Base-by-base conservation (phyloP, 371 early-diverging fungal species). In the Rhizopus stolonifer region DNA sequence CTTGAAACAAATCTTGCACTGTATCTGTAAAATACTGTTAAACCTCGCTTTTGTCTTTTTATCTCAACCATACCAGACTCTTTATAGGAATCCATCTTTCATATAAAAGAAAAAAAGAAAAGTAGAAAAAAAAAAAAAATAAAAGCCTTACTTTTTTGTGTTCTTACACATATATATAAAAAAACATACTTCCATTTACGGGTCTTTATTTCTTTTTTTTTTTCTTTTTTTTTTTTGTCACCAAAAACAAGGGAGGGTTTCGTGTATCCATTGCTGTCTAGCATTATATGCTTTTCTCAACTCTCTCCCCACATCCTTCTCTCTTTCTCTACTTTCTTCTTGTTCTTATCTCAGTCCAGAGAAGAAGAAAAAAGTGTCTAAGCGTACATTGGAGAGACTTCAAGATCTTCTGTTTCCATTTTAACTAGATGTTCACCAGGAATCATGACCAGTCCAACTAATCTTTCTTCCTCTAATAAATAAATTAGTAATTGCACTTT, bases 381-480 rank as follows among this genome's bases (percentile, higher is more conserved):
- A 21, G 60, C 53, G 38, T 67, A 67, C 18, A 59, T 14, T 24
- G 56, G 31, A 34, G 58, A 21, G 8, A 50, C 26, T 13, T 58
- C 58, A 11, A 84, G 61, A 56, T 84, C 80, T 70, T 91, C 90
- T 17, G 86, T 76, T 59, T 88, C 86, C 9, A 80, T 74, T 49
- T 80, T 83, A 32, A 84, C 80, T 8, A 92, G 58, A 58, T 91
- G 92, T 46, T 84, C 78, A 19, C 94, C 94, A 1, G 94, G 94
- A 13, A 94, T 83, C 94, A 94, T 91, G 60, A 92, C 80, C 52
- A 92, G 69, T 5, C 91, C 91, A 18, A 94, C 91, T 29, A 81
- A 74, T 19, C 92, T 74, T 61, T 80, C 64, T 48, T 82, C 85
- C 51, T 67, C 87, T 88, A 44, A 36, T 14, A 32, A 39, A 23